Evolutionary conservation across 1,139 yeast genomes (phyloP).

Genomic region (Debaryomyces robertsiae): DNA sequence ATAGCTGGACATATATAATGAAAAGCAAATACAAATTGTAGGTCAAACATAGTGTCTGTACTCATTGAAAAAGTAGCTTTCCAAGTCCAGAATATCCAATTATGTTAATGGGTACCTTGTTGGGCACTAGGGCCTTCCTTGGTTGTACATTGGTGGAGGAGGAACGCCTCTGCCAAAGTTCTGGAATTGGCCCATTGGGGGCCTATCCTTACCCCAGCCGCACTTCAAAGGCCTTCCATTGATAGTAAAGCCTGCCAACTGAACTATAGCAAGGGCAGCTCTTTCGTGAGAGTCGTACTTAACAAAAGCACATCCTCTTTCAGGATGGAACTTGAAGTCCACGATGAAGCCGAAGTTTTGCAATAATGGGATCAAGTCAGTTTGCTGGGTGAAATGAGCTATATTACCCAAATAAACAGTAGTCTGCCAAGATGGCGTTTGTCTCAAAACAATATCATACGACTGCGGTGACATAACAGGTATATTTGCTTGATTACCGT

Average conservation of each 20-base stretch:
- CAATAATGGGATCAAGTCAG: conserved; percentile 73
- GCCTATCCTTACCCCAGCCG: conserved; percentile 84
- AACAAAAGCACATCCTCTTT: conserved; percentile 82
- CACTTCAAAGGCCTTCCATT: conserved; percentile 81
- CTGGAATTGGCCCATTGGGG: conserved; percentile 41
- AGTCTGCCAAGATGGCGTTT: conserved; percentile 83
- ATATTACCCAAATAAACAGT: conserved; percentile 88
- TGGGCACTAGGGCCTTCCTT: conserved; percentile 16
- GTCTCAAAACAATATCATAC: conserved; percentile 71
- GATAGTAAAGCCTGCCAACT: conserved; percentile 70
- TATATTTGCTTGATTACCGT: conserved; percentile 16
- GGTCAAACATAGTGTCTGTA: too few species aligned
- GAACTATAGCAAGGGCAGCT: conserved; percentile 87
- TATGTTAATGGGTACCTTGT: too few species aligned
- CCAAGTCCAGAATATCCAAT: too few species aligned
- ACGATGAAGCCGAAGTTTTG: conserved; percentile 82
- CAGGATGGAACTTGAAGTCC: conserved; percentile 80
- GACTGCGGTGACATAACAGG: conserved; percentile 54
- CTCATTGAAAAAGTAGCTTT: too few species aligned
- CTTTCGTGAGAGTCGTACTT: conserved; percentile 84
- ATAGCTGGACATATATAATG: not conserved
- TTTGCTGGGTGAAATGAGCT: conserved; percentile 73
- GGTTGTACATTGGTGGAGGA: conserved; percentile 26
- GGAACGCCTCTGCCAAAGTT: conserved; percentile 33
- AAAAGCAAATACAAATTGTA: too few species aligned